These are phyloP conservation scores for Lichtheimia hyalospora DNA, from an alignment of 371 early-diverging fungal genomes.

Conservation along the genomic window DNA sequence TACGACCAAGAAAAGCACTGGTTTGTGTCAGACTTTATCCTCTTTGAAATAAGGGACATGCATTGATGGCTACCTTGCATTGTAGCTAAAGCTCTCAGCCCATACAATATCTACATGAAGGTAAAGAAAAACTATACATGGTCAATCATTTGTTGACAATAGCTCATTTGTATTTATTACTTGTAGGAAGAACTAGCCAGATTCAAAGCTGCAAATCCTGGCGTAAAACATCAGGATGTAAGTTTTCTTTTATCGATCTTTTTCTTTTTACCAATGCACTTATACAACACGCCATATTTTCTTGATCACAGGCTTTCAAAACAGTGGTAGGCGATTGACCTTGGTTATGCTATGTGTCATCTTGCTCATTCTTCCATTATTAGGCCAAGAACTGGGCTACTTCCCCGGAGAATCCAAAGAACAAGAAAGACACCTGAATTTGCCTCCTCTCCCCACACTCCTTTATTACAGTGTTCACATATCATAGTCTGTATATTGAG, in stretches of 20 bases:
- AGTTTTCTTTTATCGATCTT: slow-evolving; percentile 16
- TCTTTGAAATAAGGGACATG: not conserved
- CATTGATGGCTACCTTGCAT: too few species aligned
- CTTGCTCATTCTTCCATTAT: not conserved
- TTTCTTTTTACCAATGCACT: not conserved
- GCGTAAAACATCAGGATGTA: slow-evolving; percentile 61
- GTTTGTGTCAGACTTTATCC: not conserved
- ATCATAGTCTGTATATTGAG: too few species aligned
- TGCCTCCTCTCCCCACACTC: too few species aligned
- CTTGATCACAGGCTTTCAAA: too few species aligned
- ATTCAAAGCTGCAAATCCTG: slow-evolving; percentile 58
- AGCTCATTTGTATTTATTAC: not conserved
- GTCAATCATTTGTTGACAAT: not conserved
- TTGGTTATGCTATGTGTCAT: too few species aligned
- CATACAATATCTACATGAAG: slow-evolving; percentile 73
- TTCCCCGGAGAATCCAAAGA: slow-evolving; percentile 47
- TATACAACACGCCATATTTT: too few species aligned
- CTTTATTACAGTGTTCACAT: too few species aligned
- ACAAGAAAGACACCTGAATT: slow-evolving; percentile 21
- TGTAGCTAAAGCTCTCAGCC: slow-evolving; percentile 27
- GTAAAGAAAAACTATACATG: slow-evolving; percentile 16
- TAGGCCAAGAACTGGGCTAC: slow-evolving; percentile 43
- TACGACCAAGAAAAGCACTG: slow-evolving; percentile 2
- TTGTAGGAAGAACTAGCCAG: slow-evolving; percentile 59
- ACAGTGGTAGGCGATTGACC: too few species aligned